Evolutionary conservation across 441 rosid species (phyloP), one percentile per base, ranked within the genome.

Genomic region (Biscutella laevigata): DNA sequence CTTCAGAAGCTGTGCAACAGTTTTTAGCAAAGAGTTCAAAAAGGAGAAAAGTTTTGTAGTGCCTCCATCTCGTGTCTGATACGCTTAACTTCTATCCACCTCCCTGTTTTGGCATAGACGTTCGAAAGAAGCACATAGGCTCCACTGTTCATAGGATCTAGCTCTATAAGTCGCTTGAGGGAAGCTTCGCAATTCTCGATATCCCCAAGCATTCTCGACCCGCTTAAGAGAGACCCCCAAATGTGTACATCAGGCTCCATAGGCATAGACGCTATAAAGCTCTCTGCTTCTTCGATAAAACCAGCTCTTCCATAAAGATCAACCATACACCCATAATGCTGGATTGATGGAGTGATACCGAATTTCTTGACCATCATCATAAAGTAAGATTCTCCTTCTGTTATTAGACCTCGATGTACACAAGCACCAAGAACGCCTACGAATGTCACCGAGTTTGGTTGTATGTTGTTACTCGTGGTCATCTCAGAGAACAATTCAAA

Each of bases 251-350:
- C 76, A 49, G 74, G 76, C 53, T 68, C 71, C 53, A 71, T 49
- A 14, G 74, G 74, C 76, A 68, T 64, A 3, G 62, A 57, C 2
- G 52, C 64, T 28, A 71, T 57, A 40, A 71, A 41, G 1, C 64
- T 41, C 74, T 70, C 22, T 21, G 90, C 88, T 63, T 85, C 78
- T 16, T 68, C 61, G 25, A 82, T 64, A 36, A 56, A 59, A 56
- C 90, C 88, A 27, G 80, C 79, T 40, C 95, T 73, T 63, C 82
- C 81, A 35, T 80, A 83, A 28, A 85, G 72, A 76, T 85, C 90
- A 62, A 85, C 69, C 68, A 80, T 57, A 53, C 86, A 79, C 20
- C 88, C 84, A 50, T 77, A 83, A 52, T 80, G 90, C 57, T 80
- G 88, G 3, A 78, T 43, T 14, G 68, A 72, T 1, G 95, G 90